Conservation (phyloP, 805 yeast species). For the Saturnispora gosingensis region DNA sequence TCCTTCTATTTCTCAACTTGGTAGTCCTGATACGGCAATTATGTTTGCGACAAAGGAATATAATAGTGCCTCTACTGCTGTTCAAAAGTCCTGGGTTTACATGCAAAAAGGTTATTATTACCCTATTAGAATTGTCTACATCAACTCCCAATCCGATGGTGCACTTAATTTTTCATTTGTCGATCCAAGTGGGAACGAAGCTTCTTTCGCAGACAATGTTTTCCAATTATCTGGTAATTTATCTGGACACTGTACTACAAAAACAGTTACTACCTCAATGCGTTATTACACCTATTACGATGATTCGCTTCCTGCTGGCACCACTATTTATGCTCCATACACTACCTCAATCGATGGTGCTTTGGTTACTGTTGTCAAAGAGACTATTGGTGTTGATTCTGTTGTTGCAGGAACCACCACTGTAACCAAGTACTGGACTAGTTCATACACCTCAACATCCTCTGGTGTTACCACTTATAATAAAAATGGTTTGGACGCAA, state of each 20-base stretch:
- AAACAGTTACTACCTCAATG: background rate
- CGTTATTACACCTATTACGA: constrained; percentile 3
- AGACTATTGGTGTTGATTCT: constrained; percentile 6
- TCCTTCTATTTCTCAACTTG: constrained; percentile 6
- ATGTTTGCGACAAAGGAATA: constrained; percentile 10
- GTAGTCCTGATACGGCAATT: constrained; percentile 5
- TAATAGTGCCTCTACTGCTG: background rate
- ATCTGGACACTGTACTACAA: constrained; percentile 1
- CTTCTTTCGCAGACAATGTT: background rate
- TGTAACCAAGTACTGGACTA: background rate
- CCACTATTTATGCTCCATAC: constrained; percentile 4
- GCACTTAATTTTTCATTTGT: constrained; percentile 8
- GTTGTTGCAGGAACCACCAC: background rate
- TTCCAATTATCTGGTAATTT: background rate
- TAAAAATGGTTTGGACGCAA: background rate
- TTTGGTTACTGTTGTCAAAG: background rate
- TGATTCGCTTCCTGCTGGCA: background rate
- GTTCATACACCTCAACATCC: background rate
- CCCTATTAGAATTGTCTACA: constrained; percentile 16
- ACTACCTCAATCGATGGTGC: background rate
- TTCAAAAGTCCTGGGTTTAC: constrained; percentile 8
- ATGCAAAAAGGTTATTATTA: constrained; percentile 13
- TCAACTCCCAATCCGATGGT: constrained; percentile 11
- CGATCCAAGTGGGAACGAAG: constrained; percentile 9
- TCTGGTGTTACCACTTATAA: background rate